A percentile compares a stretch with the other conserved stretches of the same genome.
These are phyloP conservation scores for Coniochaeta sp. DNA, from an alignment of 2,329 filamentous ascomycete species.

Conservation along the genomic window DNA sequence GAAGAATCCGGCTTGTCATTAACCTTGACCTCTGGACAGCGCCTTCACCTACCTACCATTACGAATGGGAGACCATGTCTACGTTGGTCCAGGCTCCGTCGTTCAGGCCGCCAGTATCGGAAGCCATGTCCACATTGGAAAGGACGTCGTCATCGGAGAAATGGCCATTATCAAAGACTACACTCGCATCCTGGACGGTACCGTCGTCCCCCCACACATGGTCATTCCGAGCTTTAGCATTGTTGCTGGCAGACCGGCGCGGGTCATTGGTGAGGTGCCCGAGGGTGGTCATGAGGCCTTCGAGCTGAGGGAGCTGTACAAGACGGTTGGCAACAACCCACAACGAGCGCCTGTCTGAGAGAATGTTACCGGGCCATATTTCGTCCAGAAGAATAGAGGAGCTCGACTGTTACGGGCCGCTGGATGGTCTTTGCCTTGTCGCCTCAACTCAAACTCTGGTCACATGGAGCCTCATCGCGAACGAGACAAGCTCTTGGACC, in stretches of 20 bases:
- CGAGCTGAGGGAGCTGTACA: constrained; percentile 57
- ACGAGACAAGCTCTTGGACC: not conserved
- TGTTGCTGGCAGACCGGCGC: constrained; percentile 75
- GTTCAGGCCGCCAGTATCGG: constrained; percentile 80
- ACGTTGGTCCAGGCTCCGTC: constrained; percentile 67
- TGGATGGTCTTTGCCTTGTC: not conserved
- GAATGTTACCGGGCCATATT: not conserved
- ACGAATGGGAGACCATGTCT: constrained; percentile 91
- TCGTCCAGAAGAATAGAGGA: not conserved
- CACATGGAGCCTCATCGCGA: not conserved
- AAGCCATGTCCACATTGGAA: constrained; percentile 79
- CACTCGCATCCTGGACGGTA: constrained; percentile 76
- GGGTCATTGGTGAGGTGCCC: constrained; percentile 73
- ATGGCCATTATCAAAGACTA: constrained; percentile 93
- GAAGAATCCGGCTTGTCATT: not conserved
- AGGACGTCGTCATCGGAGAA: constrained; percentile 68
- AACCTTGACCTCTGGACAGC: constrained; percentile 19
- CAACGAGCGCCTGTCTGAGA: constrained; percentile 27
- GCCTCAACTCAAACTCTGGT: not conserved
- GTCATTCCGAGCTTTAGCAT: constrained; percentile 88
- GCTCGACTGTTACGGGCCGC: not conserved
- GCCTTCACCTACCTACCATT: constrained; percentile 77
- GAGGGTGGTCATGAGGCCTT: constrained; percentile 61
- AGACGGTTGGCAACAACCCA: constrained; percentile 52
- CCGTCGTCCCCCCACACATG: constrained; percentile 79